These are phyloP conservation scores for Fusarium tjaetaba DNA, from an alignment of 2,329 filamentous ascomycete genomes.

Conservation along the genomic window DNA sequence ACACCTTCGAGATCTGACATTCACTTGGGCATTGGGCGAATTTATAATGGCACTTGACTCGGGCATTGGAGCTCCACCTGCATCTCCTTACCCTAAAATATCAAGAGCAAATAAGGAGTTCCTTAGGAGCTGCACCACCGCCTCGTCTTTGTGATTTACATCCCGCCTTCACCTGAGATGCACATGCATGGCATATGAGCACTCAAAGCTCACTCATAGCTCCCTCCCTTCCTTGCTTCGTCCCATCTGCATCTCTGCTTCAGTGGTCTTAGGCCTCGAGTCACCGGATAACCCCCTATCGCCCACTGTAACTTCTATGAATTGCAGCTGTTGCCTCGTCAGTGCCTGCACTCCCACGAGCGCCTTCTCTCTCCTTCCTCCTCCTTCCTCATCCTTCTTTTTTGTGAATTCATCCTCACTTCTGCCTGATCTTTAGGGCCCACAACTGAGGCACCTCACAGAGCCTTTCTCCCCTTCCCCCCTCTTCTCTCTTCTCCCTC, in stretches of 20 bases:
- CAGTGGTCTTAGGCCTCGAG: no score
- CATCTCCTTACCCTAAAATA: fast-evolving
- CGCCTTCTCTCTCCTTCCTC: not conserved
- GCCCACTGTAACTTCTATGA: not conserved
- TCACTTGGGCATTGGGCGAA: fast-evolving
- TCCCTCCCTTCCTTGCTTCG: fast-evolving
- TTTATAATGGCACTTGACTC: no score
- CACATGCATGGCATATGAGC: not conserved
- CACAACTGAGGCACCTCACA: not conserved
- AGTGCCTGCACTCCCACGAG: not conserved
- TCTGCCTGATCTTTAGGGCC: not conserved
- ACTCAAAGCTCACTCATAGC: not conserved
- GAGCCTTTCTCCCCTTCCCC: no score
- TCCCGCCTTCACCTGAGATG: not conserved
- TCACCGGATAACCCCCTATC: not conserved
- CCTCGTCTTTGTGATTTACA: not conserved
- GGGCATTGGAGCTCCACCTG: not conserved
- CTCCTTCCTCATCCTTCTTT: not conserved
- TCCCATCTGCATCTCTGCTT: not conserved
- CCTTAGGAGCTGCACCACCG: not conserved
- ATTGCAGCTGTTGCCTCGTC: not conserved
- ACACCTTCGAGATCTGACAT: not conserved
- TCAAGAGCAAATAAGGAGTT: not conserved
- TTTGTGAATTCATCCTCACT: not conserved
- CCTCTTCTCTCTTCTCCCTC: not conserved